These are phyloP conservation scores for Ocimum tenuiflorum DNA, from an alignment of 257 asterid species.

Conservation along the genomic window DNA sequence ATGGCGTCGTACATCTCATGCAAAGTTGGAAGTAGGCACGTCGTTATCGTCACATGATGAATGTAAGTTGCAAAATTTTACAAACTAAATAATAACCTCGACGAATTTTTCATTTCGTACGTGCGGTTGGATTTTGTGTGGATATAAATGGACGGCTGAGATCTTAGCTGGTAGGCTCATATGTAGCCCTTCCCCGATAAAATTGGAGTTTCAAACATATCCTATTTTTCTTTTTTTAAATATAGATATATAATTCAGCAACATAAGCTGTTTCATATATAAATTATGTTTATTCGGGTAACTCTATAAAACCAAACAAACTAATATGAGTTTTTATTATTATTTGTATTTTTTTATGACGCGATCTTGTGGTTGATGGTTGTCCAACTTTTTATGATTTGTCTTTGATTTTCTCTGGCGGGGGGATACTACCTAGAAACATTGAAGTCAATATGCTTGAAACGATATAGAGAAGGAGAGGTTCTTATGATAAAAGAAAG, in stretches of 20 bases:
- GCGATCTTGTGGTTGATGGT: neutral
- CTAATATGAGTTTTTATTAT: no score
- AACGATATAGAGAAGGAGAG: no score
- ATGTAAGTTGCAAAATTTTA: constrained; percentile 3
- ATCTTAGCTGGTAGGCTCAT: neutral
- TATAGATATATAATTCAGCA: neutral
- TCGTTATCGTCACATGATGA: constrained; percentile 20
- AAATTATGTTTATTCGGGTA: no score
- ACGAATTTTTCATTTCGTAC: neutral
- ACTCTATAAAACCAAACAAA: no score
- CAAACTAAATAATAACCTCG: constrained; percentile 12
- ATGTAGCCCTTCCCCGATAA: constrained; percentile 18
- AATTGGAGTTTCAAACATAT: constrained; percentile 22
- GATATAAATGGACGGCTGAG: constrained; percentile 10
- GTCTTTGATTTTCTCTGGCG: neutral
- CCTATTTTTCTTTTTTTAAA: neutral
- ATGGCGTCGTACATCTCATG: neutral
- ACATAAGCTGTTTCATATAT: no score
- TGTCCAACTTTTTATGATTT: neutral
- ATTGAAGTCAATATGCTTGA: no score
- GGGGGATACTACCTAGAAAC: neutral
- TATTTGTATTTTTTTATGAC: no score
- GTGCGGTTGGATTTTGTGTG: neutral
- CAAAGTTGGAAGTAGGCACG: neutral
- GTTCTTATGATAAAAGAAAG: no score